Percentiles rank a stretch among this genome's conserved stretches.
Conservation (phyloP, 2,329 filamentous ascomycete genomes). For the Calonectria multiphialidica region DNA sequence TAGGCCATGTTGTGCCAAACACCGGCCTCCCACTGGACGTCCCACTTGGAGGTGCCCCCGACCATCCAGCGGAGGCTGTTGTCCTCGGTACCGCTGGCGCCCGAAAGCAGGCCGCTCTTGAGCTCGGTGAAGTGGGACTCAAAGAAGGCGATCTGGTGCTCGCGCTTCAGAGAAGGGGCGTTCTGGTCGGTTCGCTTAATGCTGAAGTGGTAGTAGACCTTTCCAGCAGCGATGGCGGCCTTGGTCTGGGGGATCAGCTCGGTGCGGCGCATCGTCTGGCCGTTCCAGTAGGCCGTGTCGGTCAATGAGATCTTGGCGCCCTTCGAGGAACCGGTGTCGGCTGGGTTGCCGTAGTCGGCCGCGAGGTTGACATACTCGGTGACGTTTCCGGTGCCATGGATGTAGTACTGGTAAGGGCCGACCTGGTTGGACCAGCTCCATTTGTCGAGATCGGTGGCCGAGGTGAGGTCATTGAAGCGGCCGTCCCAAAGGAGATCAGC, state of each 20-base stretch:
- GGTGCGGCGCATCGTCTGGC: conserved; percentile 78
- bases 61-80: conserved; percentile 74
- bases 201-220: conserved; percentile 80
- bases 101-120: conserved; percentile 66
- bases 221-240: conserved; percentile 73
- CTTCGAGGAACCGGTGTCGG: conserved; percentile 70
- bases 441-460: conserved; percentile 65
- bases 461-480: conserved; percentile 71
- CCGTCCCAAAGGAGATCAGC: conserved; percentile 70
- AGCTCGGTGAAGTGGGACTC: conserved; percentile 82
- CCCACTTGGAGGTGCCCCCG: conserved; percentile 71
- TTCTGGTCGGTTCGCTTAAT: conserved; percentile 71
- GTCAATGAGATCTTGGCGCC: conserved; percentile 77
- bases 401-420: conserved; percentile 70
- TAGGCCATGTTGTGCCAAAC: conserved; percentile 84
- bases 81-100: conserved; percentile 53
- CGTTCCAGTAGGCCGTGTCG: conserved; percentile 76
- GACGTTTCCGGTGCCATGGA: conserved; percentile 69
- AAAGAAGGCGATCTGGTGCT: conserved; percentile 75
- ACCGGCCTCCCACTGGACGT: conserved; percentile 68
- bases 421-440: conserved; percentile 79
- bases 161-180: conserved; percentile 70
- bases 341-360: conserved; percentile 72
- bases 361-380: conserved; percentile 73
- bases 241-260: conserved; percentile 80